These are phyloP conservation scores for Candida taoyuanica DNA, from an alignment of 805 yeast genomes.

Conservation along the genomic window DNA sequence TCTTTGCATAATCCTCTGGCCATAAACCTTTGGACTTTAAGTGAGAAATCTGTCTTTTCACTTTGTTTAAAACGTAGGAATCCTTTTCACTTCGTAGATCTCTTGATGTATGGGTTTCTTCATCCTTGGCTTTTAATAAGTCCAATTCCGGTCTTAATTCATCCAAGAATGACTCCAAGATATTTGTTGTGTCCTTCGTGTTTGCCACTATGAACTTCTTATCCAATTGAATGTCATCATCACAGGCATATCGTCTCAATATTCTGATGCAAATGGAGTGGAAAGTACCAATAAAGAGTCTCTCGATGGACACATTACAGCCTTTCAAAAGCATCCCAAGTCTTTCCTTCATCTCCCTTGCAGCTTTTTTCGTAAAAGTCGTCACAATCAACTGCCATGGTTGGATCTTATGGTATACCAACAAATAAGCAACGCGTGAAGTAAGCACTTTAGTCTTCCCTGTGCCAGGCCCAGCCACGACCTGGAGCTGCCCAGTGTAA, in stretches of 20 bases:
- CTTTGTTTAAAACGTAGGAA: conserved; percentile 6
- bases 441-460: conserved; percentile 77
- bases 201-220: conserved; percentile 52
- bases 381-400: conserved; percentile 75
- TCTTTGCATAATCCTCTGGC: conserved; percentile 36
- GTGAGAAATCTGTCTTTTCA: conserved; percentile 38
- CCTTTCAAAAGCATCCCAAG: conserved; percentile 35
- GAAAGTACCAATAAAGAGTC: conserved; percentile 78
- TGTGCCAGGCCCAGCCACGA: conserved; percentile 65
- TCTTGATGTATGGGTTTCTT: not conserved
- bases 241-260: conserved; percentile 51
- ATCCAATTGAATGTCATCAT: conserved; percentile 41
- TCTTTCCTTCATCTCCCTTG: conserved; percentile 75
- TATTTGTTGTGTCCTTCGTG: conserved; percentile 51
- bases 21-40: conserved; percentile 50
- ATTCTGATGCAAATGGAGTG: conserved; percentile 74
- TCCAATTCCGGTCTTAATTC: conserved; percentile 6
- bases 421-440: conserved; percentile 68
- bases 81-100: conserved; percentile 13
- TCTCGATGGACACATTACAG: conserved; percentile 31
- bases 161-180: conserved; percentile 37
- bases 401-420: conserved; percentile 44
- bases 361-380: conserved; percentile 92
- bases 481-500: conserved; percentile 39
- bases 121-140: conserved; percentile 2